These are phyloP conservation scores for Penicillium aurantiogriseum DNA, from an alignment of 2,329 filamentous ascomycete species.

Conservation along the genomic window DNA sequence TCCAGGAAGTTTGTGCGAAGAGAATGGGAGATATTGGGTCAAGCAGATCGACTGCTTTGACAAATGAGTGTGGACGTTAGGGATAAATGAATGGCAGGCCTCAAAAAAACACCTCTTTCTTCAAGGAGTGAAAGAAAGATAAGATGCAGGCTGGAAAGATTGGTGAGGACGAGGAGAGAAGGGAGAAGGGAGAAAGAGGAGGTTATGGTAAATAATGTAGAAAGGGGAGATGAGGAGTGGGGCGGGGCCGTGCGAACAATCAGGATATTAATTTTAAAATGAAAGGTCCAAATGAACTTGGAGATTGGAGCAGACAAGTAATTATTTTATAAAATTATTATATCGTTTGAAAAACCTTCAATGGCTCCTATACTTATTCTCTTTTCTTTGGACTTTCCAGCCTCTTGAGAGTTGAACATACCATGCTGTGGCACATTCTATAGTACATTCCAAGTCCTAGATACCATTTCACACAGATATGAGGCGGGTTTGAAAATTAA, in stretches of 20 bases:
- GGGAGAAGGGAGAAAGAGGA: slow-evolving; percentile 1
- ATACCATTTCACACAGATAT: background rate
- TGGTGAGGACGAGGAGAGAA: slow-evolving; percentile 14
- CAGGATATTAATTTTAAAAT: slow-evolving; percentile 11
- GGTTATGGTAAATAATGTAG: slow-evolving; percentile 15
- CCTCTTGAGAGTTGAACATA: slow-evolving; percentile 21
- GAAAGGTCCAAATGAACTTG: background rate
- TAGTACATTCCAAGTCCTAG: slow-evolving; percentile 23
- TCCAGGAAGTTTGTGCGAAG: slow-evolving; percentile 33
- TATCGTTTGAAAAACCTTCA: background rate
- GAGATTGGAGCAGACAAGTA: background rate
- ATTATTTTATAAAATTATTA: slow-evolving; percentile 1
- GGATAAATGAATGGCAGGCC: slow-evolving; percentile 37
- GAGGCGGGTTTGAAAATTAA: slow-evolving; percentile 16
- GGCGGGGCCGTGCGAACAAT: slow-evolving; percentile 19
- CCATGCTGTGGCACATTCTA: slow-evolving; percentile 22
- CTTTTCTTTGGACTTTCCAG: slow-evolving; percentile 12
- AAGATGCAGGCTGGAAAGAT: slow-evolving; percentile 21
- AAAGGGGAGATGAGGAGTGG: slow-evolving; percentile 12
- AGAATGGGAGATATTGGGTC: slow-evolving; percentile 9
- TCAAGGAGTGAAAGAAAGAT: slow-evolving; percentile 33
- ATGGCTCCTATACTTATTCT: slow-evolving; percentile 19
- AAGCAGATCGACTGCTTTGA: slow-evolving; percentile 38
- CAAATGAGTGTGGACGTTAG: slow-evolving; percentile 16
- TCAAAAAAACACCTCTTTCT: slow-evolving; percentile 25